phyloP scores from a whole-genome alignment of 176 grass and related monocot species.

The Hsuehochloa calcarea region DNA sequence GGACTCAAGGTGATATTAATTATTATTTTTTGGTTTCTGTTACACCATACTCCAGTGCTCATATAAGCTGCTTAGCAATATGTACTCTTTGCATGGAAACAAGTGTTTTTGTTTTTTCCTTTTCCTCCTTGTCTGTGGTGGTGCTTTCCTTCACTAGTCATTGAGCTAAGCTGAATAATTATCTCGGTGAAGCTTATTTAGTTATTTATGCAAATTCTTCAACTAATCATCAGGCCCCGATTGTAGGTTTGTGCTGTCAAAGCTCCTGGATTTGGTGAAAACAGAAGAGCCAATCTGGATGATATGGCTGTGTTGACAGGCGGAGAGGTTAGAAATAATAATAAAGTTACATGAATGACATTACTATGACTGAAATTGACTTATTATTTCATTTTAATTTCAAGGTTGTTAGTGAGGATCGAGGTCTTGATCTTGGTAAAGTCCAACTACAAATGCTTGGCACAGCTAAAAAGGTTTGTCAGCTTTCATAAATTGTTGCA shows the following conservation, averaged over 20 bases:
- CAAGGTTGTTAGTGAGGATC: constrained; percentile 84
- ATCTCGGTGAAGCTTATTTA: neutral
- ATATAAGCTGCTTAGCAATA: too few species aligned
- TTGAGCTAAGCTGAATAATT: neutral
- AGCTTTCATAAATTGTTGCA: constrained; percentile 22
- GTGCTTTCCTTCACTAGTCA: too few species aligned
- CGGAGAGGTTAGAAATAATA: constrained; percentile 62
- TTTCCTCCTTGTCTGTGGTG: too few species aligned
- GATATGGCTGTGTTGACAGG: constrained; percentile 87
- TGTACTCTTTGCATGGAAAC: too few species aligned
- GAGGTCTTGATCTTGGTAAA: constrained; percentile 68
- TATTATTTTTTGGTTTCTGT: neutral
- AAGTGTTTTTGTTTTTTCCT: too few species aligned
- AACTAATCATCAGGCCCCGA: constrained; percentile 8
- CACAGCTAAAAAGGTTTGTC: constrained; percentile 85
- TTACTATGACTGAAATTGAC: constrained; percentile 21
- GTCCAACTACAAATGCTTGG: constrained; percentile 82
- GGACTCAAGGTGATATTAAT: constrained; percentile 71
- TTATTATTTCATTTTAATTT: constrained; percentile 38
- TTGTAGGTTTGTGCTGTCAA: constrained; percentile 92
- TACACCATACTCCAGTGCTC: too few species aligned
- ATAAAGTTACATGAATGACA: neutral
- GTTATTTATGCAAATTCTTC: constrained; percentile 25
- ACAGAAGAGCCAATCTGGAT: constrained; percentile 83
- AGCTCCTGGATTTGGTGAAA: constrained; percentile 97